Evolutionary conservation across 257 asterid species (phyloP), one percentile per base, ranked within the genome.

Genomic region (Solanum appendiculatum): DNA sequence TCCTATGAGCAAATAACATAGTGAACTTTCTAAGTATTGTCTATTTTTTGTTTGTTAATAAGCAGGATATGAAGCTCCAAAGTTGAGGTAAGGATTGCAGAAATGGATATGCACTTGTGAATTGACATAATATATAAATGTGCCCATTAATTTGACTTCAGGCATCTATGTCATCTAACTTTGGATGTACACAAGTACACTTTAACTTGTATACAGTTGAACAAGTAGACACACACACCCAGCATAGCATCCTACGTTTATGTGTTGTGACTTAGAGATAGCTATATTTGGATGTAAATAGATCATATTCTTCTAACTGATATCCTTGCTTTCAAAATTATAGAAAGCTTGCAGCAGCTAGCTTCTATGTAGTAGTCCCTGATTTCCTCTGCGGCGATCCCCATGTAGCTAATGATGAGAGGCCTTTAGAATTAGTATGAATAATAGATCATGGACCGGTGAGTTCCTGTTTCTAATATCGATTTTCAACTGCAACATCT

Each of bases 31-130:
- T 36, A 86, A 72, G 9, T 20, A 58, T n/a, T 31, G 51, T 3
- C 20, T 46, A 63, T 85, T 58, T 68, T 84, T 68, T 25, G 6
- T 15, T 21, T 25, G 25, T 13, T 51, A 69, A 1, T 84, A 7
- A 91, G 89, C 93, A 94, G 98, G 98, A 56, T 94, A 90, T 90
- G 96, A 93, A 80, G 92, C 97, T 89, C 95, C 94, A 10, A 87
- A 90, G 5, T 90, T 94, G 86, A 93, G 97, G 97, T 93, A 91
- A 37, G 83, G 12, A 6, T 54, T 25, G 72, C 54, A 56, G 7
- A 1, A 82, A 31, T 7, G 42, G 20, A 25, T 54, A 11, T 34
- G 58, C 83, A 56, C 58, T 85, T 64, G 29, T 18, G 39, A 66
- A 1, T 83, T 4, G 90, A 89, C 93, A 94, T 96, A 96, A 51